Percentiles rank a stretch among this genome's conserved stretches.
Evolutionary conservation across 1,284 basidiomycete genomes (phyloP).

Genomic region (Ganoderma sinense): DNA sequence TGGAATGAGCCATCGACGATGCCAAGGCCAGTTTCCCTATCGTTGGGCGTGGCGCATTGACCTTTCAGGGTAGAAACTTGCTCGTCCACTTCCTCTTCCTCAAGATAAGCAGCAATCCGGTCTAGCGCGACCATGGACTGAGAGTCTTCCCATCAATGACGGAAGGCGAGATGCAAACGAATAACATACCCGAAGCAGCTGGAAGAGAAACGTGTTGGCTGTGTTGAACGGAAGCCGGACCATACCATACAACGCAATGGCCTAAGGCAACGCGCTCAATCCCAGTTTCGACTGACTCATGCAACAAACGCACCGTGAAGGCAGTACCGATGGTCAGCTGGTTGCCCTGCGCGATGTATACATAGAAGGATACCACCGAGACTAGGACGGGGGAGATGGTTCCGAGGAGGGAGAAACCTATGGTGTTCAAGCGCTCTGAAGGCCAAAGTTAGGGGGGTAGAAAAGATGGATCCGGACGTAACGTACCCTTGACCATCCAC

Average conservation of each 20-base stretch:
- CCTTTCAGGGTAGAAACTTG: constrained; percentile 28
- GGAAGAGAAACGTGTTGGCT: constrained; percentile 72
- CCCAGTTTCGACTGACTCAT: background rate
- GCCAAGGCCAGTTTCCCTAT: constrained; percentile 57
- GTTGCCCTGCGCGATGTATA: constrained; percentile 69
- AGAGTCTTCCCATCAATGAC: constrained; percentile 26
- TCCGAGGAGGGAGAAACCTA: constrained; percentile 73
- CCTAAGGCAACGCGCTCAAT: constrained; percentile 42
- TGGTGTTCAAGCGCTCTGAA: constrained; percentile 67
- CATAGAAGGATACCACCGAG: constrained; percentile 72
- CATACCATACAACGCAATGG: constrained; percentile 78
- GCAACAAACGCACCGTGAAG: constrained; percentile 62
- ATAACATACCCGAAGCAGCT: constrained; percentile 59
- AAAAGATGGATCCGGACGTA: too few relatives aligned
- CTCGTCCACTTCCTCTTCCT: constrained; percentile 73
- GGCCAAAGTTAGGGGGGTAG: background rate
- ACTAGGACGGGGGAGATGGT: constrained; percentile 71
- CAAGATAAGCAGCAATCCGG: constrained; percentile 83
- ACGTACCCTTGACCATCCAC: constrained; percentile 75
- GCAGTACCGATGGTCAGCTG: constrained; percentile 71
- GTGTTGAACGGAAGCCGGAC: constrained; percentile 76
- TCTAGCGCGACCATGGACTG: constrained; percentile 76
- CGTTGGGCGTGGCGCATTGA: constrained; percentile 44
- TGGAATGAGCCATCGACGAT: constrained; percentile 71
- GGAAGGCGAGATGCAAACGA: background rate